phyloP scores from a whole-genome alignment of 2,329 filamentous ascomycete species.

The Colletotrichum euphorbiae region DNA sequence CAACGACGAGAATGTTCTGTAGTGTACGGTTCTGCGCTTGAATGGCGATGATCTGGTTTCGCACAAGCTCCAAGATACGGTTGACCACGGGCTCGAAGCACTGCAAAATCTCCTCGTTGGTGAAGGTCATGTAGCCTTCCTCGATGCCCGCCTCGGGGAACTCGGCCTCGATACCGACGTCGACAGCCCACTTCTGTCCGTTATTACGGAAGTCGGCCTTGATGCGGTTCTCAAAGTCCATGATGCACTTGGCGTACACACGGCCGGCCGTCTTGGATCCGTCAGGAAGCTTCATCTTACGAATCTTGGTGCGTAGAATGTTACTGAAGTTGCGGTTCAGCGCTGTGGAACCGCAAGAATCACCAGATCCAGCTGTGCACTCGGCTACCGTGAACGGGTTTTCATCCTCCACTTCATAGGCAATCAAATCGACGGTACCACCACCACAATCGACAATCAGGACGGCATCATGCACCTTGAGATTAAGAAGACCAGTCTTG shows the following conservation, averaged over 20 bases:
- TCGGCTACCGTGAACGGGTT: slow-evolving; percentile 96
- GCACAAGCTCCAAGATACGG: slow-evolving; percentile 92
- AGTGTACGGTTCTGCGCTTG: slow-evolving; percentile 94
- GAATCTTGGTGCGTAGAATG: slow-evolving; percentile 95
- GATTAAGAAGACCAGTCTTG: slow-evolving; percentile 93
- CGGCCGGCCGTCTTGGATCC: slow-evolving; percentile 97
- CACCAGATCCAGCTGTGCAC: slow-evolving; percentile 96
- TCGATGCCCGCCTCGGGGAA: slow-evolving; percentile 98
- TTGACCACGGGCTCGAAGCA: slow-evolving; percentile 99
- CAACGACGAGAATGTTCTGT: slow-evolving; percentile 96
- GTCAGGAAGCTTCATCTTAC: slow-evolving; percentile 98
- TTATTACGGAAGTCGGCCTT: slow-evolving; percentile 99
- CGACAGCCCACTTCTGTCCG: slow-evolving; percentile 98
- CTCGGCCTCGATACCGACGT: slow-evolving; percentile 98
- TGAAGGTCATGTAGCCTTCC: slow-evolving; percentile 99
- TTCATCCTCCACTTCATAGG: slow-evolving; percentile 98
- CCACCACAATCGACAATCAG: slow-evolving; percentile 98
- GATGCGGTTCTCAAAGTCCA: slow-evolving; percentile 99
- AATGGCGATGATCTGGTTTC: slow-evolving; percentile 99
- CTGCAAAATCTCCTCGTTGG: slow-evolving; percentile 98
- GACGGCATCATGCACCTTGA: slow-evolving; percentile 99
- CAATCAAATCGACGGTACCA: slow-evolving; percentile 98
- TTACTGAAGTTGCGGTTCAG: slow-evolving; percentile 99
- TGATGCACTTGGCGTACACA: slow-evolving; percentile 99
- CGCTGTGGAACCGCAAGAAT: slow-evolving; percentile 97